Conservation (phyloP, 2,329 filamentous ascomycete genomes). For the Huntiella decipiens region DNA sequence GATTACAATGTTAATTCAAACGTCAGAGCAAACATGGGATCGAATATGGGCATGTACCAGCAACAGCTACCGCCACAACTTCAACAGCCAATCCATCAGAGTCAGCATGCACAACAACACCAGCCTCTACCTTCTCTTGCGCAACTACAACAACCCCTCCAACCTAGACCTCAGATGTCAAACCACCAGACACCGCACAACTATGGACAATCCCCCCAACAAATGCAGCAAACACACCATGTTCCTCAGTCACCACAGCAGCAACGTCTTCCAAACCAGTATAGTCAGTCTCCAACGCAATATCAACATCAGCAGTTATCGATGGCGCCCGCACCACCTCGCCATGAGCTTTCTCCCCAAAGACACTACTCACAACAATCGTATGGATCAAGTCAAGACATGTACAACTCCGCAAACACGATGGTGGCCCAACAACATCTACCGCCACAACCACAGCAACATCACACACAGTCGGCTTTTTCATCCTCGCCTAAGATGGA, state of each 20-base stretch:
- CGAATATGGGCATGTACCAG: conserved; percentile 8
- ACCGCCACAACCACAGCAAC: conserved; percentile 16
- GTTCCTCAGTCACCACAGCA: no score
- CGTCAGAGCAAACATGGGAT: conserved; percentile 16
- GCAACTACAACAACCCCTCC: no score
- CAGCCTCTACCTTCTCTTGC: neutral
- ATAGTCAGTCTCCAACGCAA: neutral
- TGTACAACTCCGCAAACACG: neutral
- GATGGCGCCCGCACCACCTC: no score
- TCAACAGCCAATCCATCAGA: conserved; percentile 14
- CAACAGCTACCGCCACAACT: conserved; percentile 17
- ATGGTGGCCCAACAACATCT: conserved; percentile 13
- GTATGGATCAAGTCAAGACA: no score
- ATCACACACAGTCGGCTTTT: conserved; percentile 12
- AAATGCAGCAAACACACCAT: no score
- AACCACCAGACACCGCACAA: no score
- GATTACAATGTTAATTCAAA: conserved; percentile 16
- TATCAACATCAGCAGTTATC: neutral
- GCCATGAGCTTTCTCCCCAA: no score
- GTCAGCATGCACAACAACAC: conserved; percentile 9
- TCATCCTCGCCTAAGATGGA: conserved; percentile 6
- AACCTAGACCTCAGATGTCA: no score
- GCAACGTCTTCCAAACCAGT: no score
- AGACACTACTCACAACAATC: no score
- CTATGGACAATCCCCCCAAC: no score